Evolutionary conservation across 176 grass and related monocot genomes (phyloP), one percentile per base, ranked within the genome.

Genomic region (Thalia dealbata): DNA sequence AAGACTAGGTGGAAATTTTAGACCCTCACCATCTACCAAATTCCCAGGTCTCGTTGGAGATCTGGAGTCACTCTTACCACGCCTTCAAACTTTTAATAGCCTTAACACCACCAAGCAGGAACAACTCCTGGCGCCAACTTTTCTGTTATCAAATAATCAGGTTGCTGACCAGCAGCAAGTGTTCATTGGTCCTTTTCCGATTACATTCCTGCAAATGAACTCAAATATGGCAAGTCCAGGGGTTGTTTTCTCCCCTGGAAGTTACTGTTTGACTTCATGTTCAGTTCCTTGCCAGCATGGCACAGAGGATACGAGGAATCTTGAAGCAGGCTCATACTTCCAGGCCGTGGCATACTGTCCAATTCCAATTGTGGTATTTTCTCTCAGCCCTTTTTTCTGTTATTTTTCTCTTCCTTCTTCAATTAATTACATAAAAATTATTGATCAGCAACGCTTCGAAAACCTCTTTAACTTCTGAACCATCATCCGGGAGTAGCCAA

Each of bases 41-140:
- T 73, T 89, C 62, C 51, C 76, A 0, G 80, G 90, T 83, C 78
- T 96, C 32, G 79, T 80, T 14, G 89, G 84, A 42, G 86, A 92
- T 79, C 52, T 96, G 71, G 84, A 86, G 73, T 82, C 59, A 18
- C 86, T 92, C 22, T 74, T 90, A 73, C 81, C 64, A 82, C 80
- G 73, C 69, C 80, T 96, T 64, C 84, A 64, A 30, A 13, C 62
- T 64, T 64, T 12, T 35, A 28, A 64, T 64, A 25, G 62, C 27
- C 28, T 16, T 7, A 5, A 12, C 11, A 16, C 4, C 6, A 64
- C 15, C 32, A 38, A 38, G 27, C 3, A 64, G 3, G 26, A 27
- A 25, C 62, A 35, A 18, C 1, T 16, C 13, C 32, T 64, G 26
- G 32, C 2, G 25, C 26, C 61, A 64, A 29, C 13, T 64, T 30